A percentile compares a stretch with the other conserved stretches of the same genome.
Conservation (phyloP, 805 yeast genomes). For the Gaillardinia entomophila region DNA sequence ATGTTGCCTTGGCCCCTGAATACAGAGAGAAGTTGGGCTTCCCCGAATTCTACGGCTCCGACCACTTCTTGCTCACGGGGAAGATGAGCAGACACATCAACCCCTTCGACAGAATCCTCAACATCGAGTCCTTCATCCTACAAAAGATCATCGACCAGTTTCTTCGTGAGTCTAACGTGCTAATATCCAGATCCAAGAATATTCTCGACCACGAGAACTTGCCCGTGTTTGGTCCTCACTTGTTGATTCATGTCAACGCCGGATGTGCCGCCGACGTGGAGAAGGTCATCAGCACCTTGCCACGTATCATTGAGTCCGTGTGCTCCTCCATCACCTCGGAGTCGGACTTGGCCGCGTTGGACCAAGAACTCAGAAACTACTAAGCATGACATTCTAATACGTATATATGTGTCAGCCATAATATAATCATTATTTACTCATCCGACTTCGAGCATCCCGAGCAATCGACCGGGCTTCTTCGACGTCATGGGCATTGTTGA, state of each 20-base stretch:
- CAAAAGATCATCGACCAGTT: conserved; percentile 61
- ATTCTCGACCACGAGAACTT: conserved; percentile 64
- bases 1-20: conserved; percentile 52
- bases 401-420: neutral
- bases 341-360: conserved; percentile 20
- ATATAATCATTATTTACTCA: conserved; percentile 15
- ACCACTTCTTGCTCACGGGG: conserved; percentile 43
- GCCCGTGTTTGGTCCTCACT: conserved; percentile 29
- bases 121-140: conserved; percentile 54
- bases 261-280: conserved; percentile 25
- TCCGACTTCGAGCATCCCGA: conserved; percentile 62
- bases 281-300: conserved; percentile 16
- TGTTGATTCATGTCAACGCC: conserved; percentile 24
- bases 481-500: conserved; percentile 75
- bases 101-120: conserved; percentile 37
- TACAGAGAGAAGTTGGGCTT: conserved; percentile 64
- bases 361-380: conserved; percentile 18
- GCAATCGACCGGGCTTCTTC: conserved; percentile 87
- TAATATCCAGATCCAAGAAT: conserved; percentile 59
- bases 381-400: conserved; percentile 1
- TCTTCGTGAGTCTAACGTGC: conserved; percentile 45
- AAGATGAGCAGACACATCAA: conserved; percentile 37
- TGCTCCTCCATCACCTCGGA: conserved; percentile 16
- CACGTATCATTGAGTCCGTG: conserved; percentile 13
- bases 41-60: conserved; percentile 44